phyloP scores from a whole-genome alignment of 768 basidiomycete genomes.

The Amanita phalloides region DNA sequence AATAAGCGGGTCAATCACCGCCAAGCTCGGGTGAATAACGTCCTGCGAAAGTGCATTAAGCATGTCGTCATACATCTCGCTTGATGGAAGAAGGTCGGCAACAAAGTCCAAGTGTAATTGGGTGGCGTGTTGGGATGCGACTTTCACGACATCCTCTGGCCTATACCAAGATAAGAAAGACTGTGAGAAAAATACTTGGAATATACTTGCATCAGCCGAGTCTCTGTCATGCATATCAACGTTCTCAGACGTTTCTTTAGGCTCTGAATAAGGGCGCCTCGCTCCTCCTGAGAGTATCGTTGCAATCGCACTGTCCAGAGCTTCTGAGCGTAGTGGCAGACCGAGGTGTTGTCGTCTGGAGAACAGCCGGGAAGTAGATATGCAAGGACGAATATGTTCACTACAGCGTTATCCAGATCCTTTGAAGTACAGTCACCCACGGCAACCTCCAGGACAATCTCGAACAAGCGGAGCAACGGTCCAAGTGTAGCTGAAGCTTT shows the following conservation, averaged over 20 bases:
- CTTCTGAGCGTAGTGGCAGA: constrained; percentile 17
- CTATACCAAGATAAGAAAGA: constrained; percentile 17
- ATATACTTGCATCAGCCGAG: constrained; percentile 22
- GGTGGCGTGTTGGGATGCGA: constrained; percentile 22
- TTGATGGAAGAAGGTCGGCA: constrained; percentile 41
- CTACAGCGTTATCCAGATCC: constrained; percentile 19
- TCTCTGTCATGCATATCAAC: constrained; percentile 29
- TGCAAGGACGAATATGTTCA: constrained; percentile 36
- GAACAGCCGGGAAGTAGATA: constrained; percentile 32
- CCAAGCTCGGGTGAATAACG: constrained; percentile 42
- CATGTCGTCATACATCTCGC: constrained; percentile 33
- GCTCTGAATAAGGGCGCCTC: constrained; percentile 16
- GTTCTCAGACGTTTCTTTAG: constrained; percentile 32
- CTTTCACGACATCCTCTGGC: constrained; percentile 33
- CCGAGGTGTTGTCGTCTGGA: constrained; percentile 10
- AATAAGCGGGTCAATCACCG: constrained; percentile 48
- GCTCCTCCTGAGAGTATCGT: constrained; percentile 12
- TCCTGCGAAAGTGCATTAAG: constrained; percentile 33
- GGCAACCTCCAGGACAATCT: constrained; percentile 14
- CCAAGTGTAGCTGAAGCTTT: constrained; percentile 15
- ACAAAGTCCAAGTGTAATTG: constrained; percentile 30
- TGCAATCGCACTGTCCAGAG: constrained; percentile 26
- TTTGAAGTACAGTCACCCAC: constrained; percentile 9
- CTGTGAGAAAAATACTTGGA: background rate
- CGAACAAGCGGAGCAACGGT: constrained; percentile 21